Evolutionary conservation across 306 rosid genomes (phyloP).

Genomic region (Lathyrus aphaca): DNA sequence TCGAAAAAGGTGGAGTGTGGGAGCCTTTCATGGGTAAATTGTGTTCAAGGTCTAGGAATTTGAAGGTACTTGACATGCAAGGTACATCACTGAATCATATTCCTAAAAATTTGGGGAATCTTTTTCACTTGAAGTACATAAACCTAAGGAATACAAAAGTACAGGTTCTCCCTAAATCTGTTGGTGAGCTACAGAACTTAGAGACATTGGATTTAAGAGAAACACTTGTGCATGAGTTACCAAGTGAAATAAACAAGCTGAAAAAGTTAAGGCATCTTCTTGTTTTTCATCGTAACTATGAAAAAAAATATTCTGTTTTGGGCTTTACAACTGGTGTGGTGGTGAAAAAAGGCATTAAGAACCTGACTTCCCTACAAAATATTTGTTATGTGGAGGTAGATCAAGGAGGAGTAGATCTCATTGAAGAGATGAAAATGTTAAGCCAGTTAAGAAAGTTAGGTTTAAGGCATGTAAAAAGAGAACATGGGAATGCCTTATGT

Average conservation of each 20-base stretch:
- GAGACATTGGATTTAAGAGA: no score
- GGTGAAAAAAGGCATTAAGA: conserved; percentile 9
- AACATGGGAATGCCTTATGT: not conserved
- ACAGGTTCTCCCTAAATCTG: no score
- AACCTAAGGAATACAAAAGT: no score
- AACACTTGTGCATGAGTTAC: no score
- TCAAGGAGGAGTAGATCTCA: conserved; percentile 16
- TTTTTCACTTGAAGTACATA: not conserved
- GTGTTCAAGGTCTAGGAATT: not conserved
- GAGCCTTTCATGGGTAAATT: not conserved
- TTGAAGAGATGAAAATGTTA: conserved; percentile 5
- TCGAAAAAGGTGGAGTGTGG: not conserved
- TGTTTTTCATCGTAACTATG: not conserved
- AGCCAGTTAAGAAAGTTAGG: not conserved
- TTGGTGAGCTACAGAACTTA: no score
- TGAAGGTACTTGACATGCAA: not conserved
- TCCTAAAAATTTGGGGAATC: not conserved
- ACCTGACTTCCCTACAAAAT: conserved; percentile 8
- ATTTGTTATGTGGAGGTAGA: not conserved
- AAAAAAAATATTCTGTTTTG: not conserved
- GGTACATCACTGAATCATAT: not conserved
- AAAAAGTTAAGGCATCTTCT: not conserved
- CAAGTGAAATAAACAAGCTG: no score
- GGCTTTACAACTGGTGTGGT: not conserved
- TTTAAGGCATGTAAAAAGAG: not conserved